Evolutionary conservation across 2,329 filamentous ascomycete species (phyloP), one percentile per base, ranked within the genome.

Genomic region (Zasmidium cellare): DNA sequence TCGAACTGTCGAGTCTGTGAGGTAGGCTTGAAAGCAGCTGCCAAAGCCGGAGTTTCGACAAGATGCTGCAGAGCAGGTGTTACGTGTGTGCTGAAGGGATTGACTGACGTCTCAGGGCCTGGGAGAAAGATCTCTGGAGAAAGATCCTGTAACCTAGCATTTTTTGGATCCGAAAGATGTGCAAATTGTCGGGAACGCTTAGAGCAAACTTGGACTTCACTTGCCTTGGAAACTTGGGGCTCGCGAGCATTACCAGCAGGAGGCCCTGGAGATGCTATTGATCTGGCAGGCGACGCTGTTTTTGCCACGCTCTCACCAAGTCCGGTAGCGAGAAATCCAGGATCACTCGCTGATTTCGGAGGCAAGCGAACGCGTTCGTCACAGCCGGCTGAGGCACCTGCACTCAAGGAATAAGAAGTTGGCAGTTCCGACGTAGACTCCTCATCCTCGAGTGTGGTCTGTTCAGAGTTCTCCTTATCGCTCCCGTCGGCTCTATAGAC

Each of bases 1-100:
- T 80, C 74, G 1, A 88, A 74, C 0, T 73, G 69, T 3, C 87
- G 78, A 1, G 75, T 74, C 52, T 83, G 60, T 5, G 49, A 61
- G 2, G 63, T 46, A 16, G 76, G 75, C 20, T 67, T 68, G 62
- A 74, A 80, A 9, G 67, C 44, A 3, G 63, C 51, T 2, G 48
- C n/a, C 7, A 69, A 64, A 5, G 51, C 59, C 19, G 65, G 56
- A 19, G 73, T 67, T 11, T 72, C 67, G 9, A 58, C 54, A 16
- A 76, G 73, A 12, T 70, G 62, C 2, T 55, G 53, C 1, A 75
- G 64, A 9, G 65, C 61, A 2, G 63, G 59, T 7, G 71, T 74
- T 31, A 73, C 51, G 53, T 72, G 69, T 3, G 70, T 71, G 2
- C 53, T 53, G 53, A 71, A 71, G 1, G 12, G 31, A 2, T 60